Percentiles rank a stretch among this genome's conserved stretches.
Conservation (phyloP, 345 rosid genomes). For the Leavenworthia alabamica region DNA sequence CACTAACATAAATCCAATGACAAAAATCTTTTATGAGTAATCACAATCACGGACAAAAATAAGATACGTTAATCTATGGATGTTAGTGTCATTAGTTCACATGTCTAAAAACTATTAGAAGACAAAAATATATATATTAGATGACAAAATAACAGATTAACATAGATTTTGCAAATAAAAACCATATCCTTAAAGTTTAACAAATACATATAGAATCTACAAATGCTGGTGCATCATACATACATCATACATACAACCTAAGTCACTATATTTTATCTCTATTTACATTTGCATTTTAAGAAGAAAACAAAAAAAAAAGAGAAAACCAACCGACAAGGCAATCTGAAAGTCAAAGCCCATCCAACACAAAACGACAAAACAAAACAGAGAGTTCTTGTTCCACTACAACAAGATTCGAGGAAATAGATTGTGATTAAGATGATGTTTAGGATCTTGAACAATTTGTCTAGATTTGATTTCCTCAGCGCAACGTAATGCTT, state of each 20-base stretch:
- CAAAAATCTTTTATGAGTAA: neutral
- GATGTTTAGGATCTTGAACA: conserved; percentile 36
- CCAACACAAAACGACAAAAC: conserved; percentile 16
- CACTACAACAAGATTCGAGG: conserved; percentile 55
- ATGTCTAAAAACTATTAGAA: conserved; percentile 16
- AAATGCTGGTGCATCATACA: conserved; percentile 1
- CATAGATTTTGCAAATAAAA: conserved; percentile 14
- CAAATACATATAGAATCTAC: conserved; percentile 13
- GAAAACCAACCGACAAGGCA: conserved; percentile 25
- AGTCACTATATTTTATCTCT: neutral
- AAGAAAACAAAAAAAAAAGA: conserved; percentile 1
- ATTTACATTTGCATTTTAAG: conserved; percentile 18
- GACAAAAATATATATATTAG: too few relatives aligned
- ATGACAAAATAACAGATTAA: too few relatives aligned
- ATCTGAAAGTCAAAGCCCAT: conserved; percentile 26
- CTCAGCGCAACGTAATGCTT: conserved; percentile 69
- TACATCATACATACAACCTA: conserved; percentile 19
- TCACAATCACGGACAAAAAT: neutral
- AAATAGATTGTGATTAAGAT: conserved; percentile 39
- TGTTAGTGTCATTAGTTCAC: conserved; percentile 13
- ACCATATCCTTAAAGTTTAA: neutral
- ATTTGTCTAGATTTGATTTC: conserved; percentile 68
- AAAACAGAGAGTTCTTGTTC: neutral
- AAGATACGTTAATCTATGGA: neutral
- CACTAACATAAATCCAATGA: neutral